Evolutionary conservation across 768 basidiomycete genomes (phyloP).

Genomic region (Austroboletus festivus): DNA sequence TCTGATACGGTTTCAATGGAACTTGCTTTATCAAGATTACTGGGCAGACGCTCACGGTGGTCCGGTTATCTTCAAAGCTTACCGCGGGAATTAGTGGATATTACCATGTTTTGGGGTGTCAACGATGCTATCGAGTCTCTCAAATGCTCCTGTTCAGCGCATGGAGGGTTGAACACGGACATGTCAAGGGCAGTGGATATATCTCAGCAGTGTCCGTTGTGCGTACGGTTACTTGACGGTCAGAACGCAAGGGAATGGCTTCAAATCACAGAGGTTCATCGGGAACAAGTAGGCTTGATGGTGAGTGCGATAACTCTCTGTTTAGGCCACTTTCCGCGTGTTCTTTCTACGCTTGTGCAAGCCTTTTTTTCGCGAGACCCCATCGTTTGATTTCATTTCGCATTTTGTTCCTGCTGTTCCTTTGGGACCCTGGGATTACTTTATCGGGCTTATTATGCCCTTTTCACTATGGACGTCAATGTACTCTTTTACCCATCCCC

Average conservation of each 20-base stretch:
- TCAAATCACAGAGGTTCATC: conserved; percentile 30
- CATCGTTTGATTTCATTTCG: conserved; percentile 11
- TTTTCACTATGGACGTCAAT: conserved; percentile 7
- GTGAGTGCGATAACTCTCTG: conserved; percentile 22
- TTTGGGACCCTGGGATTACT: conserved; percentile 12
- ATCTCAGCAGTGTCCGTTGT: conserved; percentile 14
- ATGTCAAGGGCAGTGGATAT: conserved; percentile 2
- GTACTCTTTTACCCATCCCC: conserved; percentile 5
- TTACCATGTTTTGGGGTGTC: conserved; percentile 61
- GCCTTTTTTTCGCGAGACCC: neutral
- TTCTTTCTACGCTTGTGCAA: neutral
- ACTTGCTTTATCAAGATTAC: conserved; percentile 39
- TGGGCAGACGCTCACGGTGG: conserved; percentile 53
- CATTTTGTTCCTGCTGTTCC: conserved; percentile 1
- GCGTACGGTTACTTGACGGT: conserved; percentile 25
- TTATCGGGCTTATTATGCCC: conserved; percentile 3
- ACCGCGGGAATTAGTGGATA: conserved; percentile 47
- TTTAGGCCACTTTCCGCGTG: conserved; percentile 5
- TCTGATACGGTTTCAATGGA: conserved; percentile 6
- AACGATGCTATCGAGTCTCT: conserved; percentile 18
- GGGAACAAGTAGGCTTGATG: conserved; percentile 23
- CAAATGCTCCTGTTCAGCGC: conserved; percentile 17
- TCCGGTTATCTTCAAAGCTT: conserved; percentile 64
- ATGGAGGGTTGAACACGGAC: conserved; percentile 10
- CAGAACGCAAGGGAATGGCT: conserved; percentile 34